Conservation (phyloP, 2,329 filamentous ascomycete genomes). For the Ceratocystis ficicola region DNA sequence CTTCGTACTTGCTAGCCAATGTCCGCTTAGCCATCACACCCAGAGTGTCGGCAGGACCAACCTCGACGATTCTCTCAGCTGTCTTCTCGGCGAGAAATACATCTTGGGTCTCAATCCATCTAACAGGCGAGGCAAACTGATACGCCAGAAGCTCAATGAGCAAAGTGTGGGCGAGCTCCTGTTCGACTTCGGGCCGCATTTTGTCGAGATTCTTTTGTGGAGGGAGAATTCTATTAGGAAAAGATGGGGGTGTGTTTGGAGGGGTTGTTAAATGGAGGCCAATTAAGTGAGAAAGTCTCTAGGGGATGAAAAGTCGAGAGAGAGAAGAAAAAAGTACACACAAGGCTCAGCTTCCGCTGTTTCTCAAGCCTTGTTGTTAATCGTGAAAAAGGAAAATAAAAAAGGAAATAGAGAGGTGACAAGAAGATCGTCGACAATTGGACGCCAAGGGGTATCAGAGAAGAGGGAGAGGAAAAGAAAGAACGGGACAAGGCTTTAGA, state of each 20-base stretch:
- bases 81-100: conserved; percentile 93
- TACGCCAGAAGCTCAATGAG: conserved; percentile 98
- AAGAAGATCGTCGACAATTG: conserved; percentile 11
- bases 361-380: conserved; percentile 11
- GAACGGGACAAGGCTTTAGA: conserved; percentile 11
- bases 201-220: conserved; percentile 29
- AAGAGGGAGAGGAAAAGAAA: neutral
- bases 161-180: conserved; percentile 96
- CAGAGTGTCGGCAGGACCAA: conserved; percentile 91
- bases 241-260: conserved; percentile 6
- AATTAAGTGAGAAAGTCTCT: conserved; percentile 8
- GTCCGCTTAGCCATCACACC: conserved; percentile 97
- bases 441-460: conserved; percentile 20
- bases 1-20: conserved; percentile 92
- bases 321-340: conserved; percentile 7
- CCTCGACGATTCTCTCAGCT: conserved; percentile 93
- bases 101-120: conserved; percentile 99
- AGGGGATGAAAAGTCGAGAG: conserved; percentile 4
- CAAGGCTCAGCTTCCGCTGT: conserved; percentile 15
- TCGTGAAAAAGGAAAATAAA: neutral
- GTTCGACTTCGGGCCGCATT: conserved; percentile 98
- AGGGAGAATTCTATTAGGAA: conserved; percentile 11
- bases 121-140: conserved; percentile 94
- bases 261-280: neutral
- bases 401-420: conserved; percentile 10